Evolutionary conservation across 1,284 basidiomycete species (phyloP).

Genomic region (Melampsora americana): DNA sequence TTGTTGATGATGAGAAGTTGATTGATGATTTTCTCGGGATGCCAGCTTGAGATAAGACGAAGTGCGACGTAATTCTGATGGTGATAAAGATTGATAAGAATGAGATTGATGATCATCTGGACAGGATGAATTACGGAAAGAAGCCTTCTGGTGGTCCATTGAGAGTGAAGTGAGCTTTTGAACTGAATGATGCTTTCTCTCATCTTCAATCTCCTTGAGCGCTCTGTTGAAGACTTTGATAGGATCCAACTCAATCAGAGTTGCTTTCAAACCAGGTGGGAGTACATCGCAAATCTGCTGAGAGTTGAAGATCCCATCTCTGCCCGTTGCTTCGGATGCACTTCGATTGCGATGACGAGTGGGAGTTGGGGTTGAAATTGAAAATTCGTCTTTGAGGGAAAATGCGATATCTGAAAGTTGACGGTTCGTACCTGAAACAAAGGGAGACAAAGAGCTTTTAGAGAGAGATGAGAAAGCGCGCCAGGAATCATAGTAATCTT

Average conservation of each 20-base stretch:
- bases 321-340: neutral
- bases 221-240: constrained; percentile 2
- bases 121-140: neutral
- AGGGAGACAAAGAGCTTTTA: neutral
- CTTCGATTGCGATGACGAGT: constrained; percentile 2
- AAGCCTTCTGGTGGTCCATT: too few species aligned
- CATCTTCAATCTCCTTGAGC: neutral
- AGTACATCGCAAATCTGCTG: neutral
- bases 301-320: neutral
- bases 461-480: neutral
- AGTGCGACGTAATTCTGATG: neutral
- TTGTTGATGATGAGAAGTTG: neutral
- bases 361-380: neutral
- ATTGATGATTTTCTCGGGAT: neutral
- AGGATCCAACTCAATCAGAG: constrained; percentile 1
- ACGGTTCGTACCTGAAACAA: neutral
- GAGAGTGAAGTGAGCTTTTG: too few species aligned
- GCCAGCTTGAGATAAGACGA: neutral
- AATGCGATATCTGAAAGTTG: neutral
- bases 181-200: neutral
- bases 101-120: neutral
- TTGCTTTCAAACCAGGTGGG: neutral
- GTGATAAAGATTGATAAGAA: constrained; percentile 1
- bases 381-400: neutral
- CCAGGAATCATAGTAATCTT: neutral